Evolutionary conservation across 1,284 basidiomycete genomes (phyloP), one percentile per base, ranked within the genome.

Genomic region (Trametes versicolor): DNA sequence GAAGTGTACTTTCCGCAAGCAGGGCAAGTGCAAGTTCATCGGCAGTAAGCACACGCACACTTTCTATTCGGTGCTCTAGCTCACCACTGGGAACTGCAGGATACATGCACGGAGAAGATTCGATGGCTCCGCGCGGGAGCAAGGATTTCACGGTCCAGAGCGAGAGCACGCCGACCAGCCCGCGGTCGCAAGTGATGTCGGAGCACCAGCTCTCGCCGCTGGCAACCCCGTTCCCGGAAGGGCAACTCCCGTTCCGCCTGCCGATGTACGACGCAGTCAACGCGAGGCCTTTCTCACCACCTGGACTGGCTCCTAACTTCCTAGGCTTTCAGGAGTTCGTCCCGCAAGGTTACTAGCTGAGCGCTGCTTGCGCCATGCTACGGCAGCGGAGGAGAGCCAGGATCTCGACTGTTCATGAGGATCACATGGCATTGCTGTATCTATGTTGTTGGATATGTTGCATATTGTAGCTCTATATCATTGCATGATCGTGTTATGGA

Each of bases 1-100:
- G 0, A 76, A 74, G 55, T 81, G 80, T 60, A 15, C 54, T 4
- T 79, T 73, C 63, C 63, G 72, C 13, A 78, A 77, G 51, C 70
- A 74, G 52, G 72, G 72, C 5, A 78, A 73, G 50, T 81, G 80
- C 71, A 79, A 78, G 61, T 81, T 80, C 59, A 57, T 71, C 9
- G 75, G 74, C 45, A 70, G 79, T 80, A 58, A 63, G 79, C 76
- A 29, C n/a, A 4, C 9, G 10, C 34, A 9, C 15, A 4, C 12
- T 10, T 34, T 45, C 15, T 23, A 36, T 27, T n/a, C n/a, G 47
- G 15, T 3, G 15, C 37, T 39, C 10, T 36, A 27, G 5, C 50
- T 66, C 43, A 59, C 37, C 5, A 27, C 19, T 39, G 23, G 1
- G 25, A 15, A 27, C 41, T n/a, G 27, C 63, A 74, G 70, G 64